Conservation (phyloP, 208 protist genomes). For the Herpetomonas samuelpessoai region DNA sequence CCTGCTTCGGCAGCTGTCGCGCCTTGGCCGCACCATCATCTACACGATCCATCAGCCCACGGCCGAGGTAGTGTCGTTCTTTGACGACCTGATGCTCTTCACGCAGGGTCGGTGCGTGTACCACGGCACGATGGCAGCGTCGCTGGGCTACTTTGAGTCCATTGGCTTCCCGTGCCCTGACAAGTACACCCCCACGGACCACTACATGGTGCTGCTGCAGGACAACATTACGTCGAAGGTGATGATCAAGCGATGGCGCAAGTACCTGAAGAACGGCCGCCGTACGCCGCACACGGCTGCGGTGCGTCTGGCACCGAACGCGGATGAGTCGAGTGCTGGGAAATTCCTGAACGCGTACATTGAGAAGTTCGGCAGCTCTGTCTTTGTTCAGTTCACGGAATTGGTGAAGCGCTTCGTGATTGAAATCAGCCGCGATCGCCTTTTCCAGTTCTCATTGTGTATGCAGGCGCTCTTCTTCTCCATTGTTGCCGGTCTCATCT, state of each 20-base stretch:
- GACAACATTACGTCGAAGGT: conserved; percentile 44
- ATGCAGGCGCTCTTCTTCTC: conserved; percentile 61
- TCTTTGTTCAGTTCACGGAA: conserved; percentile 53
- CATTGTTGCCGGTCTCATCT: conserved; percentile 66
- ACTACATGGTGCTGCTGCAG: conserved; percentile 84
- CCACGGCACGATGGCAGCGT: conserved; percentile 65
- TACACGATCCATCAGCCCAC: conserved; percentile 95
- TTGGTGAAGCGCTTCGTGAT: conserved; percentile 31
- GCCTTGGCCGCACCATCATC: conserved; percentile 82
- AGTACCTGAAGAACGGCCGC: conserved; percentile 43
- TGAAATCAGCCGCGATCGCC: conserved; percentile 39
- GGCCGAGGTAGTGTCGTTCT: conserved; percentile 78
- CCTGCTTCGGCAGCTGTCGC: conserved; percentile 67
- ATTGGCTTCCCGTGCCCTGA: conserved; percentile 68
- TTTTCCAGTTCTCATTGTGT: conserved; percentile 43
- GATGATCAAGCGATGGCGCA: conserved; percentile 68
- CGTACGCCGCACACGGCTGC: conserved; percentile 53
- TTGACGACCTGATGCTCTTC: conserved; percentile 93
- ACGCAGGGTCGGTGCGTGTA: conserved; percentile 74
- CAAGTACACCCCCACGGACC: conserved; percentile 83
- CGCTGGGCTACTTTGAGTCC: conserved; percentile 74
- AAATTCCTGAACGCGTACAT: conserved; percentile 51
- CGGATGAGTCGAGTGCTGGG: conserved; percentile 29
- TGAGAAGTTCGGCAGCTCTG: conserved; percentile 34
- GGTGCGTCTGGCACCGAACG: conserved; percentile 32